Evolutionary conservation across 176 grass and related monocot species (phyloP).

Genomic region (Avena sativa): DNA sequence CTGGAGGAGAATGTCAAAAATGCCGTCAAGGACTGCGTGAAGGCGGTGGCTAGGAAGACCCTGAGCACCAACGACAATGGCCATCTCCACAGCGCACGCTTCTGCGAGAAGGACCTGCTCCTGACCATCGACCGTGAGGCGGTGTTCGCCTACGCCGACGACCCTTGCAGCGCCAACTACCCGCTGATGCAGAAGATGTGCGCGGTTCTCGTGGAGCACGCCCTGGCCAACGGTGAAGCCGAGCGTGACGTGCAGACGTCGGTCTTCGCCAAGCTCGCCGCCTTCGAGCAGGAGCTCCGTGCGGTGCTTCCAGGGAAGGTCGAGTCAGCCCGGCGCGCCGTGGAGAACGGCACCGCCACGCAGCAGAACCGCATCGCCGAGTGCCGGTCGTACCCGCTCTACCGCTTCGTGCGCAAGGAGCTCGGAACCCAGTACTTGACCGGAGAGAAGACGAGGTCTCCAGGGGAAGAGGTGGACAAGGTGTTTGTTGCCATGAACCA

Average conservation of each 20-base stretch:
- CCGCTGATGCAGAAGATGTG: neutral
- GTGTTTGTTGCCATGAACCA: conserved; percentile 38
- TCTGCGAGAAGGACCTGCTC: neutral
- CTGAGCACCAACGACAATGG: neutral
- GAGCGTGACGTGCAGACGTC: neutral
- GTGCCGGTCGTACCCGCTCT: neutral
- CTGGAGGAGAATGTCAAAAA: conserved; percentile 33
- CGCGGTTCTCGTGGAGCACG: neutral
- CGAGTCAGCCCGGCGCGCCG: neutral
- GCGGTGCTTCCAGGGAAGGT: neutral
- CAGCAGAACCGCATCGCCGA: neutral
- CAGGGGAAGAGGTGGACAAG: neutral
- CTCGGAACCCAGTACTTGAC: neutral
- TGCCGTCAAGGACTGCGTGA: neutral
- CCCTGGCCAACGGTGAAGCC: neutral
- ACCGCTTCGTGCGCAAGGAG: neutral
- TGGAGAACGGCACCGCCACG: neutral
- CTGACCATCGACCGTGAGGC: neutral
- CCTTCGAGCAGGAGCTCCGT: neutral
- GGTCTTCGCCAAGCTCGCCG: neutral
- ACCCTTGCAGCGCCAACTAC: neutral
- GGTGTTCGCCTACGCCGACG: neutral
- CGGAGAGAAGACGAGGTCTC: neutral
- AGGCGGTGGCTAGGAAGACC: neutral
- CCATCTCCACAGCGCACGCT: neutral